Conservation (phyloP, 192 early-diverging fungal species). For the Lobosporangium transversale region DNA sequence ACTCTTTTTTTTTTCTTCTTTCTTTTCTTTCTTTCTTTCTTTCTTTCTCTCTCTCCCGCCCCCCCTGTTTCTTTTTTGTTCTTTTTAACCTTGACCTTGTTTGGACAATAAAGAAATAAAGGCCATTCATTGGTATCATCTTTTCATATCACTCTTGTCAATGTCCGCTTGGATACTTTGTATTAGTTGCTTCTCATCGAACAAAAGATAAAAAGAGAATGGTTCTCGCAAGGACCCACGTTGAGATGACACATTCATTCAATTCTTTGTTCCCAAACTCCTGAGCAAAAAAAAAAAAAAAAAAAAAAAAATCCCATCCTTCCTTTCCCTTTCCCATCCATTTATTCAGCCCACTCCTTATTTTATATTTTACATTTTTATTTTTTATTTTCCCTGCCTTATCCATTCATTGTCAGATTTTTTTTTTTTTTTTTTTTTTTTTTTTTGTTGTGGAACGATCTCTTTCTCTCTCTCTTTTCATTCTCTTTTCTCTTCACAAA, state of each 20-base stretch:
- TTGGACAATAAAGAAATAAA: not conserved
- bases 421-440: no score
- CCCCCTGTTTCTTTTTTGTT: not conserved
- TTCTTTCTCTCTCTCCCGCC: not conserved
- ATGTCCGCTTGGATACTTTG: not conserved
- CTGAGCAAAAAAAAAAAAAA: no score
- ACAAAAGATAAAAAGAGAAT: not conserved
- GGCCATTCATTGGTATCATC: not conserved
- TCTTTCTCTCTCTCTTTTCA: conserved; percentile 4
- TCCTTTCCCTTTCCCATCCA: not conserved
- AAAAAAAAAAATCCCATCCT: no score
- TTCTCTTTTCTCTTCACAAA: not conserved
- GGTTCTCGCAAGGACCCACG: no score
- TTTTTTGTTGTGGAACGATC: not conserved
- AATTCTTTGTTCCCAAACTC: no score
- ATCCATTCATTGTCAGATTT: no score
- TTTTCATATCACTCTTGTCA: no score
- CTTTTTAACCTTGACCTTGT: no score
- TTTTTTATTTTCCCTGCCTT: not conserved
- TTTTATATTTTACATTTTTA: not conserved
- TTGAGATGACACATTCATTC: no score
- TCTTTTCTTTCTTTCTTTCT: not conserved
- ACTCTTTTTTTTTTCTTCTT: not conserved
- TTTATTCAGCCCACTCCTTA: no score
- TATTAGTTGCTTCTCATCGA: not conserved